Percentiles rank a stretch among this genome's conserved stretches.
Evolutionary conservation across 805 yeast species (phyloP).

Genomic region (Isabelozyma pseudorhagii): DNA sequence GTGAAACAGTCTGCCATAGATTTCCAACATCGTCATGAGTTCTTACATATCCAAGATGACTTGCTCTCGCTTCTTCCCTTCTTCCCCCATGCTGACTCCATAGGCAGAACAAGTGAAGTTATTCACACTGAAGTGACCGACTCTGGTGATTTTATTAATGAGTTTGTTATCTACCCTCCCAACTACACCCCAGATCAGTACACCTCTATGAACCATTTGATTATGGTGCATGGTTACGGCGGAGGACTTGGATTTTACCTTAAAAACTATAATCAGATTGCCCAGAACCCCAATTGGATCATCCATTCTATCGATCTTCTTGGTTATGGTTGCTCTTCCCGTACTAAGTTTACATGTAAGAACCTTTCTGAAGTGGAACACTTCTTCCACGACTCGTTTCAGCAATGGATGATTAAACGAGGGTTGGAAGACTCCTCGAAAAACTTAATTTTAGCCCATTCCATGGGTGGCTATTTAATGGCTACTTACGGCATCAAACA

Average conservation of each 20-base stretch:
- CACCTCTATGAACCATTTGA: constrained; percentile 30
- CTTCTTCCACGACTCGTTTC: constrained; percentile 64
- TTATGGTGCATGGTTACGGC: constrained; percentile 46
- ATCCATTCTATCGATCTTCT: constrained; percentile 83
- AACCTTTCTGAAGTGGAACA: constrained; percentile 51
- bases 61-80: constrained; percentile 46
- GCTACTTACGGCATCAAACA: constrained; percentile 60
- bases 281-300: constrained; percentile 50
- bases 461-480: constrained; percentile 87
- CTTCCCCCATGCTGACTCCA: constrained; percentile 31
- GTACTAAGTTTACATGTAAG: constrained; percentile 54
- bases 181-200: constrained; percentile 13
- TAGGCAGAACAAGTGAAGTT: constrained; percentile 28
- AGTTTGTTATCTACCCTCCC: constrained; percentile 38
- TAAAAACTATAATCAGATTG: constrained; percentile 31
- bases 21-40: constrained; percentile 36
- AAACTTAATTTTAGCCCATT: constrained; percentile 74
- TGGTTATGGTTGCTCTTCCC: constrained; percentile 87
- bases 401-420: constrained; percentile 56
- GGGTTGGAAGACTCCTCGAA: constrained; percentile 34
- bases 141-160: constrained; percentile 32
- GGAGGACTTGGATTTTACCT: constrained; percentile 44
- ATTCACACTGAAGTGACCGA: constrained; percentile 25
- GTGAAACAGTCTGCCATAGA: constrained; percentile 52
- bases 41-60: constrained; percentile 45